Percentiles rank a stretch among this genome's conserved stretches.
Conservation (phyloP, 768 basidiomycete genomes). For the Imleria badia region DNA sequence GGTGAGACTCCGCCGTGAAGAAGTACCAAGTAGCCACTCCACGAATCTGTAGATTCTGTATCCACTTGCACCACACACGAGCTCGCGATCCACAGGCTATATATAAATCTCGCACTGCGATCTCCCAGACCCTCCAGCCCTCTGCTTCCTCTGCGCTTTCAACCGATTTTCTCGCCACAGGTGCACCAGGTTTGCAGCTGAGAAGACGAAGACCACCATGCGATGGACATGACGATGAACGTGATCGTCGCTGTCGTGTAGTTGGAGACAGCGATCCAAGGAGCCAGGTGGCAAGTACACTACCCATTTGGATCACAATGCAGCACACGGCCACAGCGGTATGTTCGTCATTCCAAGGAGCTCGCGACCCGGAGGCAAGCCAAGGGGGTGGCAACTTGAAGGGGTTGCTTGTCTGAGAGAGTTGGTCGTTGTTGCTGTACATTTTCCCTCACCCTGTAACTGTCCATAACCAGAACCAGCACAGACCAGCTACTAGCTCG, state of each 20-base stretch:
- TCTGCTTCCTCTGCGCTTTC: conserved; percentile 41
- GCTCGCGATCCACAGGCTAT: conserved; percentile 37
- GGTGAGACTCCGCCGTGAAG: no score
- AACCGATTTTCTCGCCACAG: conserved; percentile 44
- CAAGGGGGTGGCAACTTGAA: no score
- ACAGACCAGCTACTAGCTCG: no score
- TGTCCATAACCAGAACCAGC: no score
- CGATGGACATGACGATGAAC: conserved; percentile 37
- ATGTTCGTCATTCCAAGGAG: no score
- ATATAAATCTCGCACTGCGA: conserved; percentile 55
- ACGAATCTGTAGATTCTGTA: no score
- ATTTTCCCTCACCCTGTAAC: no score
- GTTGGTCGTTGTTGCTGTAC: no score
- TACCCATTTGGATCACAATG: conserved; percentile 55
- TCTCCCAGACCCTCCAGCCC: conserved; percentile 49
- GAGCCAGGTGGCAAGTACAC: conserved; percentile 63
- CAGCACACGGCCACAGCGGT: conserved; percentile 50
- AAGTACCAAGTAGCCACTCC: no score
- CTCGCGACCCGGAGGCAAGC: no score
- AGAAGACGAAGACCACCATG: conserved; percentile 33
- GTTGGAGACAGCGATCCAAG: conserved; percentile 47
- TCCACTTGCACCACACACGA: no score
- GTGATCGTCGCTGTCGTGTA: conserved; percentile 48
- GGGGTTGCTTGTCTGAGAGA: no score
- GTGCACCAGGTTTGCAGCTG: conserved; percentile 41